phyloP scores from a whole-genome alignment of 768 basidiomycete genomes.

The Favolaschia claudopus region DNA sequence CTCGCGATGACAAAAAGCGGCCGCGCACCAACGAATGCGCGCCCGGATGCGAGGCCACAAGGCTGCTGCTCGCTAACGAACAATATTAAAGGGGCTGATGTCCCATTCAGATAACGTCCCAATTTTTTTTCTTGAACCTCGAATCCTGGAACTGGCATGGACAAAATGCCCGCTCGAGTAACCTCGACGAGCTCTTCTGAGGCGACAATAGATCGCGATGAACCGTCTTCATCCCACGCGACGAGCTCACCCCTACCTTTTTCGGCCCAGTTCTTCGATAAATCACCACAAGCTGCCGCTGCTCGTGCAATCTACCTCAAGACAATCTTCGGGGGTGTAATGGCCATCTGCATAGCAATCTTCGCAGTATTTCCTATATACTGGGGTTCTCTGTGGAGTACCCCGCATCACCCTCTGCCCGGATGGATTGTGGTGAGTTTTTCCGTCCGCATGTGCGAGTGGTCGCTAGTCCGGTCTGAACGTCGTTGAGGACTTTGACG shows the following conservation, averaged over 20 bases:
- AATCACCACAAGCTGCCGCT: conserved; percentile 23
- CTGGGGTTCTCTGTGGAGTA: conserved; percentile 61
- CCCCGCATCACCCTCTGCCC: conserved; percentile 47
- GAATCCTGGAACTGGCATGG: too few relatives aligned
- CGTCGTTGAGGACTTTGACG: conserved; percentile 64
- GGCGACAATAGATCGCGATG: too few relatives aligned
- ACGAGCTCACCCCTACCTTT: conserved; percentile 16
- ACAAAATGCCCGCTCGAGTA: too few relatives aligned
- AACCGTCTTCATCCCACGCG: too few relatives aligned
- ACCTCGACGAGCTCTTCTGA: too few relatives aligned
- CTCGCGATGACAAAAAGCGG: too few relatives aligned
- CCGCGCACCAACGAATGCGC: too few relatives aligned
- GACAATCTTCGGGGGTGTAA: conserved; percentile 43
- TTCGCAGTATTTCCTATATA: conserved; percentile 59
- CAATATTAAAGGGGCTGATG: too few relatives aligned
- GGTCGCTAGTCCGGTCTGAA: not conserved
- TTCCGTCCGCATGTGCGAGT: not conserved
- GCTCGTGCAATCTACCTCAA: conserved; percentile 51
- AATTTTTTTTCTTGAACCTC: too few relatives aligned
- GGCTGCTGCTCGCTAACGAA: too few relatives aligned
- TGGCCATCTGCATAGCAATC: conserved; percentile 46
- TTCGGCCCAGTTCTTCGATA: conserved; percentile 30
- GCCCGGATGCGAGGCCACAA: too few relatives aligned
- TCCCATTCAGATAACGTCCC: too few relatives aligned
- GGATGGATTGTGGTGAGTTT: conserved; percentile 60